These are phyloP conservation scores for Tuber calosporum DNA, from an alignment of 495 filamentous ascomycete genomes.

Conservation along the genomic window DNA sequence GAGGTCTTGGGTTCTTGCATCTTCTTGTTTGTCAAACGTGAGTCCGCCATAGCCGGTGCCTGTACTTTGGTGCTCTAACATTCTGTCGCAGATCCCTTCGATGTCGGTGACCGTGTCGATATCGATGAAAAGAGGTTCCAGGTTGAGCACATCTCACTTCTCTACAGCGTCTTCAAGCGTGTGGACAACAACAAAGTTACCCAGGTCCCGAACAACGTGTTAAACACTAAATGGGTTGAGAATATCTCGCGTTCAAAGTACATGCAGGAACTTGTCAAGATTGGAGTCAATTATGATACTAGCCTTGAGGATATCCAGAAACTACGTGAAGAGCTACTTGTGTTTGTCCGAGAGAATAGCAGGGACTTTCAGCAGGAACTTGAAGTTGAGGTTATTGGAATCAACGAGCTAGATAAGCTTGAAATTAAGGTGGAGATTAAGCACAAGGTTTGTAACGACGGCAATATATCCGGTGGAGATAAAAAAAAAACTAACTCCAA, in stretches of 20 bases:
- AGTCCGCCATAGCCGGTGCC: conserved; percentile 41
- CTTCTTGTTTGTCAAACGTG: conserved; percentile 97
- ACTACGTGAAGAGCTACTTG: conserved; percentile 70
- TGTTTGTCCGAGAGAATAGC: conserved; percentile 79
- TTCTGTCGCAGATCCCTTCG: conserved; percentile 48
- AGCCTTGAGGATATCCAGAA: conserved; percentile 77
- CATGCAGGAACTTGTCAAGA: conserved; percentile 78
- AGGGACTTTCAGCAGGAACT: conserved; percentile 88
- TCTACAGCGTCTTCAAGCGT: conserved; percentile 87
- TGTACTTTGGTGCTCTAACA: neutral
- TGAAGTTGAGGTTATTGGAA: conserved; percentile 64
- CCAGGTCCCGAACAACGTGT: conserved; percentile 81
- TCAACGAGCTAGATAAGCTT: conserved; percentile 83
- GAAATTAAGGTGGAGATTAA: conserved; percentile 73
- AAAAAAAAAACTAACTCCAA: neutral
- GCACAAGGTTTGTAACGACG: conserved; percentile 53
- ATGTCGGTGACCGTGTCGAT: conserved; percentile 90
- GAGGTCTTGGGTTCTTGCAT: conserved; percentile 94
- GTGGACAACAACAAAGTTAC: conserved; percentile 75
- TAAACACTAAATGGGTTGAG: conserved; percentile 87
- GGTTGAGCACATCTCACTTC: conserved; percentile 88
- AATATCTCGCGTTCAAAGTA: conserved; percentile 83
- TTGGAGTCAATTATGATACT: conserved; percentile 77
- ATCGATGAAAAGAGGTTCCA: conserved; percentile 64
- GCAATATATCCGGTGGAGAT: neutral